A percentile compares a stretch with the other conserved stretches of the same genome.
phyloP scores from a whole-genome alignment of 2,329 filamentous ascomycete species.

The Amauroascus niger region DNA sequence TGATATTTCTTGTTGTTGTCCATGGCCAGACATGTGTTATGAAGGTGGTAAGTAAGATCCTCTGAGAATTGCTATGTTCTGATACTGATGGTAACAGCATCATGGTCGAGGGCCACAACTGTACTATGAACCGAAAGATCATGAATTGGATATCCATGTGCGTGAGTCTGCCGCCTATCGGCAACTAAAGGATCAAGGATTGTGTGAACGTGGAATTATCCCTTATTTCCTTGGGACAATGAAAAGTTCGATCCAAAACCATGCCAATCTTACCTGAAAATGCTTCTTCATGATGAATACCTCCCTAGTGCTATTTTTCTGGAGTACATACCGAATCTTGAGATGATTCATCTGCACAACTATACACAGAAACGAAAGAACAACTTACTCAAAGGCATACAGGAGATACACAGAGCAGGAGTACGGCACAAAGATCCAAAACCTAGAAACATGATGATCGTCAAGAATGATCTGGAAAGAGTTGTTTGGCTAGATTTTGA shows the following conservation, averaged over 20 bases:
- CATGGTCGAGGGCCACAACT: slow-evolving; percentile 1
- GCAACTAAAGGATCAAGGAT: slow-evolving; percentile 9
- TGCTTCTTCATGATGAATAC: slow-evolving; percentile 16
- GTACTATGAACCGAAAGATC: neutral
- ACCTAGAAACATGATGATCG: slow-evolving; percentile 12
- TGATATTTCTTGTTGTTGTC: slow-evolving; percentile 17
- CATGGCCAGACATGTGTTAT: slow-evolving; percentile 16
- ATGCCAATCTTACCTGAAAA: slow-evolving; percentile 8
- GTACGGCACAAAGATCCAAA: too few relatives aligned
- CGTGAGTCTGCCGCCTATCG: slow-evolving; percentile 13
- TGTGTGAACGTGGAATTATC: slow-evolving; percentile 12
- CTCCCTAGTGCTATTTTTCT: too few relatives aligned
- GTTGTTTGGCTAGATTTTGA: slow-evolving; percentile 23
- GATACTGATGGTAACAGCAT: slow-evolving; percentile 4
- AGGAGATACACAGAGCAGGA: too few relatives aligned
- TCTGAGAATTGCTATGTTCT: neutral
- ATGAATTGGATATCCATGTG: slow-evolving; percentile 7
- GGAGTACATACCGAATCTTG: too few relatives aligned
- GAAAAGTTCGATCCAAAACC: slow-evolving; percentile 10
- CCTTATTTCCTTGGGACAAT: slow-evolving; percentile 12
- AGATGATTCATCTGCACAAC: too few relatives aligned
- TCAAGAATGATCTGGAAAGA: slow-evolving; percentile 14
- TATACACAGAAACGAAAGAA: too few relatives aligned
- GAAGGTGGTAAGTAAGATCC: slow-evolving; percentile 19
- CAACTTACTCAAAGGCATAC: too few relatives aligned